phyloP scores from a whole-genome alignment of 1,139 yeast genomes.

The Yamadazyma kanchanaburiensis region DNA sequence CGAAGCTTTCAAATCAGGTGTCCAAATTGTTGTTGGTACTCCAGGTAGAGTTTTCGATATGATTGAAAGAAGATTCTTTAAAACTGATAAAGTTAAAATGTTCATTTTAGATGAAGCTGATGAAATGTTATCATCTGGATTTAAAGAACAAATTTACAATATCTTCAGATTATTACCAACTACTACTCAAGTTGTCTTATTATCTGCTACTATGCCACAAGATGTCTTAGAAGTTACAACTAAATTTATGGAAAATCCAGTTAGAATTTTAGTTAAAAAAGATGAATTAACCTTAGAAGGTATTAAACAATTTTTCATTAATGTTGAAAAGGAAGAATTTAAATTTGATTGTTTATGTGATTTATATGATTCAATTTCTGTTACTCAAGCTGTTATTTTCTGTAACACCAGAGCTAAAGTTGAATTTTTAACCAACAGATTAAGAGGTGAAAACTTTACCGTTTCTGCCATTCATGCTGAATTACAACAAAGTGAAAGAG shows the following conservation, averaged over 20 bases:
- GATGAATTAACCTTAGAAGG: constrained; percentile 98
- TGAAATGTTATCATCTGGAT: constrained; percentile 96
- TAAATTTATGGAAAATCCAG: constrained; percentile 96
- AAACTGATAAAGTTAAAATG: constrained; percentile 90
- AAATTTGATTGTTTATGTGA: constrained; percentile 96
- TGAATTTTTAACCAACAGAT: constrained; percentile 85
- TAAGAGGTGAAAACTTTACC: constrained; percentile 85
- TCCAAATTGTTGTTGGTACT: constrained; percentile 96
- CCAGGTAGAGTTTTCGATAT: constrained; percentile 99
- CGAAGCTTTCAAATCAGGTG: constrained; percentile 88
- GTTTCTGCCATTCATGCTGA: constrained; percentile 98
- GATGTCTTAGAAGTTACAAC: constrained; percentile 96
- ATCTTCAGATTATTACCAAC: constrained; percentile 92
- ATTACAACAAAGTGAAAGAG: constrained; percentile 95
- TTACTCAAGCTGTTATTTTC: constrained; percentile 98
- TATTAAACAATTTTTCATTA: constrained; percentile 93
- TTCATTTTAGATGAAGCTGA: constrained; percentile 99
- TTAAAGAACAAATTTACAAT: constrained; percentile 97
- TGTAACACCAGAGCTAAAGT: constrained; percentile 99
- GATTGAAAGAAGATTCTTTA: constrained; percentile 92
- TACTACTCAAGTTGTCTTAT: constrained; percentile 92
- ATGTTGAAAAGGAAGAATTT: constrained; percentile 89
- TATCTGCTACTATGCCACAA: constrained; percentile 97
- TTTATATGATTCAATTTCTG: constrained; percentile 95
- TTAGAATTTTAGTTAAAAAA: constrained; percentile 94